Conservation (phyloP, 331 rosid species). For the Saraca asoca region DNA sequence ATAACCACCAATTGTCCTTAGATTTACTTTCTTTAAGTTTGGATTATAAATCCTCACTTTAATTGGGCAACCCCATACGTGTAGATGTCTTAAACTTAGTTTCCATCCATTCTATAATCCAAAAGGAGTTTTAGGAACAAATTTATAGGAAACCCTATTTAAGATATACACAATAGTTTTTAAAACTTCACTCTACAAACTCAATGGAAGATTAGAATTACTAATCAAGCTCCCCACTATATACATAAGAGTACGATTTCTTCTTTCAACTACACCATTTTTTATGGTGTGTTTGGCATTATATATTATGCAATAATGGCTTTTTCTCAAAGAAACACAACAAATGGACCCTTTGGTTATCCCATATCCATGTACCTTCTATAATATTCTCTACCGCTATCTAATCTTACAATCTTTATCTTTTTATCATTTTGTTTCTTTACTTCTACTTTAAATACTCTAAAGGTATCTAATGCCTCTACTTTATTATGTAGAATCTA, state of each 20-base stretch:
- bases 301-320: background rate
- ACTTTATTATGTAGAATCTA: background rate
- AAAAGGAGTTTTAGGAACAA: no score
- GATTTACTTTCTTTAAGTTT: no score
- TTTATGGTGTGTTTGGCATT: background rate
- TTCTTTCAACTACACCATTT: background rate
- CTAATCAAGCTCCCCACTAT: background rate
- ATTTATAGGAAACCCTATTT: background rate
- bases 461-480: no score
- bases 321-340: background rate
- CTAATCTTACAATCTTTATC: no score
- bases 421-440: no score
- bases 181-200: slow-evolving; percentile 1
- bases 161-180: no score
- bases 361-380: background rate
- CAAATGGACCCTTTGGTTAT: background rate
- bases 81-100: no score
- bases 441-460: no score
- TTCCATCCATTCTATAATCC: no score
- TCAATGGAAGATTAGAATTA: background rate
- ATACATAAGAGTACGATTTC: background rate
- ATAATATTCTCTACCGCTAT: background rate
- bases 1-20: no score
- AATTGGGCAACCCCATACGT: no score
- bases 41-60: no score